Base-by-base conservation (phyloP, 1,139 yeast genomes). In the Pneumocystis sp. region DNA sequence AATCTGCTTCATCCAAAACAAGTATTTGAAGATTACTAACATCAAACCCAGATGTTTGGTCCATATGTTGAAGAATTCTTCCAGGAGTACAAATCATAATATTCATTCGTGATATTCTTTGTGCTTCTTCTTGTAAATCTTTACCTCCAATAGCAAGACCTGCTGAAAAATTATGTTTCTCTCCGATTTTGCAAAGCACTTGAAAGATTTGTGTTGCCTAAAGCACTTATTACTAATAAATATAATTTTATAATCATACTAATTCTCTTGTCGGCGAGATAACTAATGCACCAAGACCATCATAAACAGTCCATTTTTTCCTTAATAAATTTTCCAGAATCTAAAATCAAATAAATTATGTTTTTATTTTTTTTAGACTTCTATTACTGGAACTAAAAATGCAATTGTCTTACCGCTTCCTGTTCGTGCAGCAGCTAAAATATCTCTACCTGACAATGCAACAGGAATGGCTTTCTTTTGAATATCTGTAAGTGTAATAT, bases 351-450 rank as follows among this genome's bases (percentile, higher is more conserved):
- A n/a, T 37, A 17, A n/a, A 17, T 61, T n/a, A 3, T 34, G n/a
- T 17, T 44, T 82, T 21, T 8, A 31, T 25, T 10, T n/a, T 45
- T 45, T 50, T 25, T 25, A 25, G 15, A 25, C 1, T 2, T 25
- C 12, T 25, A 10, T 50, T 50, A 50, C 57, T 1, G 99, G 99
- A 61, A 93, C 81, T 70, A 93, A 78, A 72, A 93, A 93, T 3
- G 97, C 96, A 67, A 93, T 76, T 0, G 99, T 93, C 74, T 93
- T 93, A 63, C 99, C 99, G 1, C 96, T 89, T 1, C 99, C 98
- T 0, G 99, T 93, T 72, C 85, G 85, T 25, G 98, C 98, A 31
- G 97, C 95, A 37, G 91, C 97, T 70, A 93, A 79, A 10, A 93
- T 76, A 76, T 95, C 99, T 63, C 84, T 81, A 0, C 95, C 95